Evolutionary conservation across 371 early-diverging fungal species (phyloP), one percentile per base, ranked within the genome.

Genomic region (Mucor indicus): DNA sequence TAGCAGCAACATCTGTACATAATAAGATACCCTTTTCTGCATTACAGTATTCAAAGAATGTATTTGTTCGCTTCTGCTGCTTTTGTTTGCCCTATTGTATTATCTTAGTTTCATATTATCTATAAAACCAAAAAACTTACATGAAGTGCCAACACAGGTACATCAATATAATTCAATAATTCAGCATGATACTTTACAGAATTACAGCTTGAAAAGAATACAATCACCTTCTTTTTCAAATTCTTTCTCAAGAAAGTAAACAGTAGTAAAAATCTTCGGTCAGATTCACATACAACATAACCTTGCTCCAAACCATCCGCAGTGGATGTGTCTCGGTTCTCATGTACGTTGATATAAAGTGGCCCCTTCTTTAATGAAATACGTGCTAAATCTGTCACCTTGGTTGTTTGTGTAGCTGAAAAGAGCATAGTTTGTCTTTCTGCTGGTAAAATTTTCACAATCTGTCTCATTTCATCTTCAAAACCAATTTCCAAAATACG

Each of bases 361-460:
- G 98, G 98, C 2, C 87, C 83, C 51, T 88, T 86, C 67, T 92
- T 93, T 38, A 97, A 78, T 12, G 98, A 95, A 32, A 94, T 89
- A 38, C 93, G 85, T 9, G 95, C 95, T 12, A 99, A 79, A 67
- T 96, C 94, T 43, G 90, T 87, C 44, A 98, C 96, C 69, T 97
- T 96, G 38, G 98, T 96, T 4, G 98, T 96, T 63, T 98, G 92
- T 3, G 99, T 99, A 17, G 99, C 99, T 11, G 96, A 98, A 70
- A 98, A 99, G 22, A 99, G 80, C 86, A 98, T 85, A n/a, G 93
- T 92, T 69, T 98, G 97, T 53, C 96, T 93, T 39, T 78, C 75
- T 50, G 68, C 55, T 32, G 93, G 93, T 42, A 98, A 75, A 42
- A 92, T 81, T 62, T 89, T 87, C 64, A 97, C 81, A 51, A 98